These are phyloP conservation scores for Albugo candida DNA, from an alignment of 352 stramenopile species.

Conservation along the genomic window DNA sequence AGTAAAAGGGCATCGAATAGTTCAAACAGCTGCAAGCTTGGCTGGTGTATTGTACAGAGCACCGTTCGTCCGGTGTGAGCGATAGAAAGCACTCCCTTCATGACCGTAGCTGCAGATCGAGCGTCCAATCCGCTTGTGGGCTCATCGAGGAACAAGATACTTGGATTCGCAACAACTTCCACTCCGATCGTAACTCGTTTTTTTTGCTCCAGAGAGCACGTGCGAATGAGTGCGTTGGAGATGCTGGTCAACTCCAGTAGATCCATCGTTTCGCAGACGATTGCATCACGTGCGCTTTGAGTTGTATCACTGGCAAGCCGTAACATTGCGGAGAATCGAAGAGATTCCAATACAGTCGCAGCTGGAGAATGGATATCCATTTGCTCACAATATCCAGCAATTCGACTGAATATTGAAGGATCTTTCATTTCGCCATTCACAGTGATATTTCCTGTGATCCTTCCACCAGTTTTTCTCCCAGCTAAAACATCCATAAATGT, in stretches of 20 bases:
- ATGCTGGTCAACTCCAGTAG: constrained; percentile 22
- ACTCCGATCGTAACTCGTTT: constrained; percentile 61
- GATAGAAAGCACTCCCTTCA: constrained; percentile 22
- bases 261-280: constrained; percentile 17
- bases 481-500: constrained; percentile 32
- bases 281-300: constrained; percentile 7
- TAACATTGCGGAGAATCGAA: constrained; percentile 62
- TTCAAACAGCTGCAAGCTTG: constrained; percentile 26
- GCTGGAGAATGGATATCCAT: constrained; percentile 67
- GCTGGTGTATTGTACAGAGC: constrained; percentile 70
- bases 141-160: constrained; percentile 63
- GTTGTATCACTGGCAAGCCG: constrained; percentile 19
- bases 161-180: constrained; percentile 56
- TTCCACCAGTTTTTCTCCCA: constrained; percentile 11
- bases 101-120: constrained; percentile 22
- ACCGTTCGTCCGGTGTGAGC: constrained; percentile 59
- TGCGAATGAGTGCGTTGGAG: constrained; percentile 26
- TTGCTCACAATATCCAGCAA: constrained; percentile 20
- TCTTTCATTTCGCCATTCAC: too few species aligned
- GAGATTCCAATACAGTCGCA: constrained; percentile 70
- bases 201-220: constrained; percentile 38
- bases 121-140: constrained; percentile 32
- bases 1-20: constrained; percentile 21
- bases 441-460: not conserved
- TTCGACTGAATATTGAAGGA: constrained; percentile 7